Percentiles rank a stretch among this genome's conserved stretches.
These are phyloP conservation scores for Fraxinus pennsylvanica DNA, from an alignment of 257 asterid species.

Conservation along the genomic window DNA sequence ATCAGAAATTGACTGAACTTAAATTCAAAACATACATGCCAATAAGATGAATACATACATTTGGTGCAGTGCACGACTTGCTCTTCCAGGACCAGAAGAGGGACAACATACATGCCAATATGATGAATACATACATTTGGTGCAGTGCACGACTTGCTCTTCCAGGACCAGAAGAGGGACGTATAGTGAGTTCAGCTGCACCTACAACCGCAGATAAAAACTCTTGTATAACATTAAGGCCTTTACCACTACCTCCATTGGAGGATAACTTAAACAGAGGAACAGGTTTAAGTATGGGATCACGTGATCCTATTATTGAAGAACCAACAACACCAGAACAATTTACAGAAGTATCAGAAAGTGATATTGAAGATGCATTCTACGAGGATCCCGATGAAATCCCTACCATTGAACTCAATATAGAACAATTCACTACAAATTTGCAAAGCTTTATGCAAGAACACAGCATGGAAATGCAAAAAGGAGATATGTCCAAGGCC, in stretches of 20 bases:
- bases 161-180: conserved; percentile 74
- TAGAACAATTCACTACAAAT: conserved; percentile 65
- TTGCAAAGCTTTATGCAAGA: conserved; percentile 62
- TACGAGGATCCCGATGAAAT: conserved; percentile 87
- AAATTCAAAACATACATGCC: background rate
- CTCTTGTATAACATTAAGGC: conserved; percentile 34
- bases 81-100: conserved; percentile 85
- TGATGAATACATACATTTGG: conserved; percentile 24
- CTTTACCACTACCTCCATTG: conserved; percentile 50
- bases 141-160: conserved; percentile 96
- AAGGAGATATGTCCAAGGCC: conserved; percentile 79
- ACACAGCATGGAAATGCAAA: conserved; percentile 56
- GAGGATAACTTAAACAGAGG: conserved; percentile 39
- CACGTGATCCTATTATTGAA: conserved; percentile 71
- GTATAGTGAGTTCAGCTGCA: conserved; percentile 31
- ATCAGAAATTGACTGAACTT: conserved; percentile 1
- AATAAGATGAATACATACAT: conserved; percentile 18
- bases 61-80: conserved; percentile 84
- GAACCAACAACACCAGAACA: conserved; percentile 84
- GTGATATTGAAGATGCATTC: conserved; percentile 83
- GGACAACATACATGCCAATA: conserved; percentile 27
- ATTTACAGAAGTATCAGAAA: conserved; percentile 46
- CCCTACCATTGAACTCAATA: conserved; percentile 72
- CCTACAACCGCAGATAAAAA: conserved; percentile 35
- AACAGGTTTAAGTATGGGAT: conserved; percentile 28